Evolutionary conservation across 345 rosid genomes (phyloP).

Genomic region (Microthlaspi erraticum): DNA sequence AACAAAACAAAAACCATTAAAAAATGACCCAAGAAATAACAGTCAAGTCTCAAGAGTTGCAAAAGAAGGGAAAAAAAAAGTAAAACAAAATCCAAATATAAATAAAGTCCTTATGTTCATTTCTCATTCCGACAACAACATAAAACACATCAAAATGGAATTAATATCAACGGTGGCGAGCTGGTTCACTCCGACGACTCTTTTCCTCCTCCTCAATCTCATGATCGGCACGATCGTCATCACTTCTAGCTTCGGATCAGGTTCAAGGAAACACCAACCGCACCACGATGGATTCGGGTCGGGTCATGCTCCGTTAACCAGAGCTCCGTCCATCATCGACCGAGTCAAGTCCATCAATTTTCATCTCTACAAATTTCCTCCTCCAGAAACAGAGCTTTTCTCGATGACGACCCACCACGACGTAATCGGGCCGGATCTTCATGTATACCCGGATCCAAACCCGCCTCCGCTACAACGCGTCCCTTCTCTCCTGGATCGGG

Average conservation of each 20-base stretch:
- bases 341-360: conserved; percentile 58
- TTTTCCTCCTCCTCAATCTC: conserved; percentile 68
- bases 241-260: conserved; percentile 49
- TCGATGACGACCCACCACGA: conserved; percentile 24
- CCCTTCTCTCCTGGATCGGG: conserved; percentile 67
- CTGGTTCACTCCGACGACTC: conserved; percentile 62
- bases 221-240: conserved; percentile 64
- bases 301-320: conserved; percentile 43
- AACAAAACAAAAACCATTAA: conserved; percentile 16
- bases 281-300: conserved; percentile 38
- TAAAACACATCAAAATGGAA: conserved; percentile 31
- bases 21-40: conserved; percentile 23
- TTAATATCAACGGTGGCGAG: conserved; percentile 37
- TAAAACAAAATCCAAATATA: conserved; percentile 18
- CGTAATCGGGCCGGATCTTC: conserved; percentile 44
- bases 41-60: conserved; percentile 12
- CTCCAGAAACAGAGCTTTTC: conserved; percentile 24
- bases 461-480: conserved; percentile 48
- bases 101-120: conserved; percentile 20
- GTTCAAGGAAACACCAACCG: conserved; percentile 31
- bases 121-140: conserved; percentile 39
- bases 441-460: conserved; percentile 33
- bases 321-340: conserved; percentile 58
- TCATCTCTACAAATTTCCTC: conserved; percentile 46
- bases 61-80: not conserved